Evolutionary conservation across 2,329 filamentous ascomycete genomes (phyloP).

Genomic region (Tetracladium maxilliforme): DNA sequence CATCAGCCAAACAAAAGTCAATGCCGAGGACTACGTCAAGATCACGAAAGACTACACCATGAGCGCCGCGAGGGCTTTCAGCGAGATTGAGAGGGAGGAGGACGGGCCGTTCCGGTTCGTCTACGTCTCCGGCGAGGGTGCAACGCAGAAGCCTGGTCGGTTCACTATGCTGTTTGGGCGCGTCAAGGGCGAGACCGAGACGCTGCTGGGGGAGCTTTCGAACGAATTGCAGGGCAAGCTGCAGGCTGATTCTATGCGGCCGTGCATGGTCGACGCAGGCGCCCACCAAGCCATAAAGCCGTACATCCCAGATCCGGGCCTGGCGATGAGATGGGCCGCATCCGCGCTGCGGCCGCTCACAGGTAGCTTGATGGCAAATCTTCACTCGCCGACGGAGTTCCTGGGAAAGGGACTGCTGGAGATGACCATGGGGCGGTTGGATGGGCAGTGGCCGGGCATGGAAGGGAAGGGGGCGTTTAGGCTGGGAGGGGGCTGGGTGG

Average conservation of each 20-base stretch:
- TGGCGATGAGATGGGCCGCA: conserved; percentile 4
- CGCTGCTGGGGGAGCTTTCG: conserved; percentile 36
- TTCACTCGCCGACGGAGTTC: too few relatives aligned
- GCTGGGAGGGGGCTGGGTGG: too few relatives aligned
- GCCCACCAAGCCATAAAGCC: conserved; percentile 24
- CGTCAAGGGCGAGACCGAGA: conserved; percentile 55
- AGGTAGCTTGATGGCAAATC: too few relatives aligned
- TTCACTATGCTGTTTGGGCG: conserved; percentile 43
- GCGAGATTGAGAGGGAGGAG: conserved; percentile 22
- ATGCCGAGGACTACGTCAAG: conserved; percentile 39
- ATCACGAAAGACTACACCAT: conserved; percentile 56
- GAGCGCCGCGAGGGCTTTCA: conserved; percentile 46
- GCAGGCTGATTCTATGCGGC: conserved; percentile 39
- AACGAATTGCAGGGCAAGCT: conserved; percentile 22
- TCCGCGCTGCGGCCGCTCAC: too few relatives aligned
- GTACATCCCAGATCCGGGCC: conserved; percentile 20
- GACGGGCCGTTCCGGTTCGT: conserved; percentile 54
- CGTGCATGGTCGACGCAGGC: conserved; percentile 38
- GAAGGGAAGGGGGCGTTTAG: too few relatives aligned
- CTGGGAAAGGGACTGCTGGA: too few relatives aligned
- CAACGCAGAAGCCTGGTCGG: conserved; percentile 37
- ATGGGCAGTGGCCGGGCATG: too few relatives aligned
- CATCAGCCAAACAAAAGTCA: conserved; percentile 43
- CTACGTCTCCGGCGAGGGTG: conserved; percentile 44
- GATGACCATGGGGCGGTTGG: too few relatives aligned